Percentiles rank a stretch among this genome's conserved stretches.
Evolutionary conservation across 495 filamentous ascomycete species (phyloP).

Genomic region (Annulohypoxylon maeteangense): DNA sequence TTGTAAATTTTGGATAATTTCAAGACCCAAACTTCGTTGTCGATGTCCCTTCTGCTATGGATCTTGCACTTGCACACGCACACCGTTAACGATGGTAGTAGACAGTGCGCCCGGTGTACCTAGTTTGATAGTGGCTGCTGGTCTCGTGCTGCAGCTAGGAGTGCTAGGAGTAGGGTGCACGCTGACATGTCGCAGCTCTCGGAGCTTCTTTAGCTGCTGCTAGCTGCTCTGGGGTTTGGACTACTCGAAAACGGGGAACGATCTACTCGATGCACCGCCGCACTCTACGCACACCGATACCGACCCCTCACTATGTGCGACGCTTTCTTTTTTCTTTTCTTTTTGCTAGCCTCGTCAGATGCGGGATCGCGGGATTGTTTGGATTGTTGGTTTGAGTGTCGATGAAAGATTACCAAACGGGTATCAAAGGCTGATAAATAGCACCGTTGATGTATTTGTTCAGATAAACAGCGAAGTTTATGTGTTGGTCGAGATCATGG

Average conservation of each 20-base stretch:
- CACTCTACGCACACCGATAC: neutral
- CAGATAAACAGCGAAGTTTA: neutral
- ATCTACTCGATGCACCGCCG: conserved; percentile 18
- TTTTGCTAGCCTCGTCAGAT: conserved; percentile 14
- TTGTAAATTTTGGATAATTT: conserved; percentile 5
- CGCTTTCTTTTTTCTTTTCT: neutral
- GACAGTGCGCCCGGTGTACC: conserved; percentile 14
- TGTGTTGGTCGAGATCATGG: neutral
- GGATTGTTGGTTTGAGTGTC: neutral
- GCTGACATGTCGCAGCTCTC: conserved; percentile 43
- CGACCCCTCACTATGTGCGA: conserved; percentile 5
- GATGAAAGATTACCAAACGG: conserved; percentile 2
- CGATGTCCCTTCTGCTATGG: conserved; percentile 7
- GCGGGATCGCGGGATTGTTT: conserved; percentile 3
- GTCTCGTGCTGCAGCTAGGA: conserved; percentile 38
- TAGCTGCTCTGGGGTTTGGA: conserved; percentile 23
- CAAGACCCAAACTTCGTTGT: neutral
- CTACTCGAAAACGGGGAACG: conserved; percentile 33
- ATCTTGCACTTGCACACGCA: conserved; percentile 1
- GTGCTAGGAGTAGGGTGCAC: conserved; percentile 16
- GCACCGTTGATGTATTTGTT: conserved; percentile 8
- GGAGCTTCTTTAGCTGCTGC: conserved; percentile 30
- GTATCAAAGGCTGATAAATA: neutral
- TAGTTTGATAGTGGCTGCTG: conserved; percentile 23
- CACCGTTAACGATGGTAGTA: conserved; percentile 22